Percentiles rank a stretch among this genome's conserved stretches.
Conservation (phyloP, 2,329 filamentous ascomycete species). For the Colletotrichum eremochloae region DNA sequence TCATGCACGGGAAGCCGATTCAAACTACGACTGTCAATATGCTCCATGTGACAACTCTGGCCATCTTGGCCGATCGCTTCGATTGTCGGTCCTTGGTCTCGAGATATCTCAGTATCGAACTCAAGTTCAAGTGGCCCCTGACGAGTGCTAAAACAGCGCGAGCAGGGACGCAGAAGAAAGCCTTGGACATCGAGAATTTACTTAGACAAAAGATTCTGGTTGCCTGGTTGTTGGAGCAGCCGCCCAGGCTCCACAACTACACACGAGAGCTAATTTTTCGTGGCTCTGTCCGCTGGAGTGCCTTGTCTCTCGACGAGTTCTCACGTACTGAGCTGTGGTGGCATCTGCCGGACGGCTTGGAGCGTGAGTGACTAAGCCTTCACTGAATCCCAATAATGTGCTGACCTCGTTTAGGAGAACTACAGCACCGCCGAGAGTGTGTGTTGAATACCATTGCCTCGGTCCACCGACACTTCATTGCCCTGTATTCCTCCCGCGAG, state of each 20-base stretch:
- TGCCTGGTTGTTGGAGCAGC: constrained; percentile 74
- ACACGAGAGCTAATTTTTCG: constrained; percentile 76
- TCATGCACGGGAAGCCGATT: constrained; percentile 71
- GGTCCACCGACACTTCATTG: constrained; percentile 76
- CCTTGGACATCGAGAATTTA: constrained; percentile 70
- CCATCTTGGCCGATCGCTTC: constrained; percentile 80
- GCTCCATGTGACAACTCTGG: constrained; percentile 74
- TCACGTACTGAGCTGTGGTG: constrained; percentile 71
- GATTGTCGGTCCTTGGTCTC: constrained; percentile 71
- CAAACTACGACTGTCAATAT: constrained; percentile 61
- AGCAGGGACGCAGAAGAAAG: constrained; percentile 53
- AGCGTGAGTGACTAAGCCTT: constrained; percentile 62
- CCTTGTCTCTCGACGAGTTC: constrained; percentile 52
- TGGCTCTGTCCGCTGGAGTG: constrained; percentile 72
- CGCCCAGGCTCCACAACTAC: constrained; percentile 69
- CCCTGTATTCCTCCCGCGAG: constrained; percentile 75
- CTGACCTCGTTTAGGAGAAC: constrained; percentile 64
- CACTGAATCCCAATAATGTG: not conserved
- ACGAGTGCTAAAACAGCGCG: constrained; percentile 55
- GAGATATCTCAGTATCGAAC: constrained; percentile 62
- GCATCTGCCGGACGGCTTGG: constrained; percentile 77
- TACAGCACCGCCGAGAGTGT: constrained; percentile 74
- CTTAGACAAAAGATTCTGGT: constrained; percentile 78
- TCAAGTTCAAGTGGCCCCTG: constrained; percentile 68
- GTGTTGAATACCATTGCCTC: constrained; percentile 79